Conservation (phyloP, 805 yeast species). For the Ogataea pignaliae region DNA sequence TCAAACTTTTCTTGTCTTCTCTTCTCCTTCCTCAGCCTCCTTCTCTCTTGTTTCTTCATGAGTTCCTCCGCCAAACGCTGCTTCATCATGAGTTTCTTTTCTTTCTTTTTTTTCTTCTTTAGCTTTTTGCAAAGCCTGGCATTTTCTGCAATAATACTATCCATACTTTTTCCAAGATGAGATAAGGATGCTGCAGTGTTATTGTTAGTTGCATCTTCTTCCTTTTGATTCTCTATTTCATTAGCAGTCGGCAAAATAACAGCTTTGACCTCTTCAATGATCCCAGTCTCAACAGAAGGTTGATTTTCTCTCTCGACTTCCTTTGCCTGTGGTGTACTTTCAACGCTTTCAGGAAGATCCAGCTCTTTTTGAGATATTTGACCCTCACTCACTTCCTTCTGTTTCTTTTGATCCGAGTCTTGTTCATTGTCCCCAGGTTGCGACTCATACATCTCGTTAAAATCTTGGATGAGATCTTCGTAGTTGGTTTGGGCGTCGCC, state of each 20-base stretch:
- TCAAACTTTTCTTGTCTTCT: conserved; percentile 1
- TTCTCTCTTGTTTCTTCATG: neutral
- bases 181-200: too few species aligned
- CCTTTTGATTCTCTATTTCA: too few species aligned
- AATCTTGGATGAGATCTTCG: neutral
- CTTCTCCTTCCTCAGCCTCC: conserved; percentile 3
- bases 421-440: too few species aligned
- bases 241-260: too few species aligned
- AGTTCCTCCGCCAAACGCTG: neutral
- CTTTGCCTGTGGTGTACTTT: too few species aligned
- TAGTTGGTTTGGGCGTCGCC: conserved; percentile 2
- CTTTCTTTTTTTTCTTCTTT: conserved; percentile 2
- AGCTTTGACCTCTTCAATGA: too few species aligned
- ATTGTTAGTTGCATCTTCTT: too few species aligned
- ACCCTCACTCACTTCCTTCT: neutral
- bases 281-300: too few species aligned
- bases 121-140: conserved; percentile 1
- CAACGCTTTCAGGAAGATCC: too few species aligned
- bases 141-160: neutral
- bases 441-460: too few species aligned
- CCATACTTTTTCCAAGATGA: neutral
- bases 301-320: too few species aligned
- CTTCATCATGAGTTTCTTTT: conserved; percentile 1
- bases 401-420: too few species aligned
- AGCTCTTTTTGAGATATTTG: neutral